Base-by-base conservation (phyloP, 495 filamentous ascomycete species). In the Zalerion maritima region DNA sequence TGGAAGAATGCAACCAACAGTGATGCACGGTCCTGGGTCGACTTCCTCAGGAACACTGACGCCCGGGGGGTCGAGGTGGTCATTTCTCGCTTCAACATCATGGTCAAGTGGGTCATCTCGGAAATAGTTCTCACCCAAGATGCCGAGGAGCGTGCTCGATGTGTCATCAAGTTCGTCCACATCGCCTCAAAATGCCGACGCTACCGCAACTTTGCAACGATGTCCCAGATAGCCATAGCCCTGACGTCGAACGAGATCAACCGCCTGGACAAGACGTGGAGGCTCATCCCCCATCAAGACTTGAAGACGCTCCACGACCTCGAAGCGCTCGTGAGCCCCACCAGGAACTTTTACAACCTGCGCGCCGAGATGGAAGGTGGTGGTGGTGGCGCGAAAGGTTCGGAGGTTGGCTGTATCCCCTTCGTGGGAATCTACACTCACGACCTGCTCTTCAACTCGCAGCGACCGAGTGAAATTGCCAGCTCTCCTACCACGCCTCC, bases 91-190 rank as follows among this genome's bases (percentile, higher is more conserved):
- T 94, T 94, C 61, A 96, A 96, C 49, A 66, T 99, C 37, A 81
- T 96, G 67, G 86, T 92, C 28, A 94, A 94, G 60, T 99, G 91
- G 91, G 77, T 79, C 9, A 64, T 92, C 14, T 94, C 87, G 2
- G 85, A 96, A 49, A 72, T 87, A 41, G 71, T 96, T 17, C 60
- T 99, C 21, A 96, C 89, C 5, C 66, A 71, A 30, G 68, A 82
- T 29, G 58, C 85, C 12, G 68, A 84, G 29, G 91, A 97, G 49
- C 71, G 89, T 22, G 82, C 78, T 7, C 68, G 70, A 24, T 82
- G 78, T 26, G 75, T 99, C 35, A 71, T 79, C 46, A 94, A 96
- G 47, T 81, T 77, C 47, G 87, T 96, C 41, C 85, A 93, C 52
- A 82, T 94, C 21, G 91, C 91, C 3, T 65, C 69, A 0, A 80